Evolutionary conservation across 805 yeast species (phyloP).

Genomic region (Cyberlindnera meyerae): DNA sequence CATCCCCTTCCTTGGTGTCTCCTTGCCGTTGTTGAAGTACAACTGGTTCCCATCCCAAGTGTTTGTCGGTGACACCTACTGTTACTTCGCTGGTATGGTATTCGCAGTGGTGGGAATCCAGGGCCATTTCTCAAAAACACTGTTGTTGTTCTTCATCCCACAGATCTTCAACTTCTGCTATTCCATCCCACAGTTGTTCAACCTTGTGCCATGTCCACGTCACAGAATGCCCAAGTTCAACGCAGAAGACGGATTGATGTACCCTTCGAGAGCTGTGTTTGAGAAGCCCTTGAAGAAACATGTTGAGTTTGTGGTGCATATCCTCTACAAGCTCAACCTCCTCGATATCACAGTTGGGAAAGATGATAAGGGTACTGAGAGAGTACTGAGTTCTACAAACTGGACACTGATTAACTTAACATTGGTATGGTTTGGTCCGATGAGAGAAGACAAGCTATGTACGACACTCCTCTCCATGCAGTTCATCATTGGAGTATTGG

Average conservation of each 20-base stretch:
- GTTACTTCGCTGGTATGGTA: slow-evolving; percentile 98
- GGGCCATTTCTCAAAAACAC: slow-evolving; percentile 94
- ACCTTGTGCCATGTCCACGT: slow-evolving; percentile 88
- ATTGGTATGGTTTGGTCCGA: slow-evolving; percentile 85
- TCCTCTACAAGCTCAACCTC: slow-evolving; percentile 46
- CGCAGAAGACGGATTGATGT: slow-evolving; percentile 60
- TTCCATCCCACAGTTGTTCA: slow-evolving; percentile 88
- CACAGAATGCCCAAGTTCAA: slow-evolving; percentile 86
- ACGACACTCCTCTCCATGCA: slow-evolving; percentile 55
- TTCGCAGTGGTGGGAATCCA: slow-evolving; percentile 94
- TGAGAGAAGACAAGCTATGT: slow-evolving; percentile 79
- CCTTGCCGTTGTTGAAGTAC: slow-evolving; percentile 66
- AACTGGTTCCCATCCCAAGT: slow-evolving; percentile 92
- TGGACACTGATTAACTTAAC: slow-evolving; percentile 82
- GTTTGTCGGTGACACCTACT: slow-evolving; percentile 97
- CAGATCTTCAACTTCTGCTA: slow-evolving; percentile 88
- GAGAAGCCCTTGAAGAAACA: slow-evolving; percentile 30
- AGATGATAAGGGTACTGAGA: slow-evolving; percentile 19
- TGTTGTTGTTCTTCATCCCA: slow-evolving; percentile 80
- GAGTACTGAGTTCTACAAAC: slow-evolving; percentile 37
- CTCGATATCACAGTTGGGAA: slow-evolving; percentile 34
- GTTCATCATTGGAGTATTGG: slow-evolving; percentile 56
- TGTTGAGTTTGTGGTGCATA: slow-evolving; percentile 34
- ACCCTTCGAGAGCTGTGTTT: slow-evolving; percentile 59
- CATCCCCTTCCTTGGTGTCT: slow-evolving; percentile 83